phyloP scores from a whole-genome alignment of 2,329 filamentous ascomycete species.

The Diaporthe sp. region DNA sequence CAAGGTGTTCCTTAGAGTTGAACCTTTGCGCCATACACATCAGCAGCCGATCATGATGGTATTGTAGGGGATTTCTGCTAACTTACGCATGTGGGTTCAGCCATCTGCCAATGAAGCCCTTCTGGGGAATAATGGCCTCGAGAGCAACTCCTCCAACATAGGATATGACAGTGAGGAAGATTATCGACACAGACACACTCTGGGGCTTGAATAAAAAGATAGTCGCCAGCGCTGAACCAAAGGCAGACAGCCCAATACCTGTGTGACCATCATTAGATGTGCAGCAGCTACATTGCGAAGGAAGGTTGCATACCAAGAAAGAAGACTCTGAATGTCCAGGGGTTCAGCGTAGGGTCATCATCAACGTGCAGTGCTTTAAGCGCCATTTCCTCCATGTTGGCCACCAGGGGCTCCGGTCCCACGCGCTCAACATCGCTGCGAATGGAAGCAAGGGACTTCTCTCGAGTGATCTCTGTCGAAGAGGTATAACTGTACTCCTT shows the following conservation, averaged over 20 bases:
- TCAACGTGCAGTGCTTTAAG: conserved; percentile 42
- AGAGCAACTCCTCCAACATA: conserved; percentile 58
- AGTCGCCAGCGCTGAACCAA: conserved; percentile 56
- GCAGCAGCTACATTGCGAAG: neutral
- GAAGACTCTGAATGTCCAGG: conserved; percentile 43
- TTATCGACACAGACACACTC: conserved; percentile 56
- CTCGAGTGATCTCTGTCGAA: conserved; percentile 4
- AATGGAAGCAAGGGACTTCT: neutral
- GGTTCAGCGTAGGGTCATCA: conserved; percentile 43
- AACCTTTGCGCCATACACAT: conserved; percentile 34
- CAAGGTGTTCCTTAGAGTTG: conserved; percentile 45
- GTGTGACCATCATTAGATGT: conserved; percentile 31
- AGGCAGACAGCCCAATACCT: conserved; percentile 52
- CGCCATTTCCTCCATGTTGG: conserved; percentile 34
- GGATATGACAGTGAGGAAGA: conserved; percentile 59
- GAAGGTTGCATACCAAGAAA: conserved; percentile 37
- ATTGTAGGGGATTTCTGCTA: neutral
- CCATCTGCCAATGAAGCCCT: conserved; percentile 50
- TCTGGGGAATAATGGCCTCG: conserved; percentile 52
- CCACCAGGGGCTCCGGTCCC: conserved; percentile 21
- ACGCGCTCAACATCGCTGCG: conserved; percentile 26
- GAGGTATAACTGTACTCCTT: conserved; percentile 9
- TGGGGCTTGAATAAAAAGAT: conserved; percentile 65
- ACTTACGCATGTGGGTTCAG: conserved; percentile 44
- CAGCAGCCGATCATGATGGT: neutral